Evolutionary conservation across 768 basidiomycete species (phyloP), one percentile per base, ranked within the genome.

Genomic region (Macrocybe gigantea): DNA sequence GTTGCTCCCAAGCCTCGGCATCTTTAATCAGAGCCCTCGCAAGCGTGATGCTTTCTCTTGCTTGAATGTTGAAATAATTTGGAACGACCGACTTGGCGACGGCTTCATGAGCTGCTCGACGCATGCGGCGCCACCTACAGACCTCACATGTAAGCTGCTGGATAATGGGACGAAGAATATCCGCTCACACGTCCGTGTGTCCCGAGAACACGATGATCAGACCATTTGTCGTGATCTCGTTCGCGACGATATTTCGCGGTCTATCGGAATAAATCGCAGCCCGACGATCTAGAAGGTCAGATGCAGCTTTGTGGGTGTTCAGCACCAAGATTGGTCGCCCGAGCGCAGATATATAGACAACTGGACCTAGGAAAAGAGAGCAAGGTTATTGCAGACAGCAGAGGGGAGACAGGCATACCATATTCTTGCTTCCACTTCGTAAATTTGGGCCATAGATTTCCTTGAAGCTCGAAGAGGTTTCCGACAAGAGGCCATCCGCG

Each of bases 261-360:
- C 62, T 46, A 40, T 63, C 61, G 6, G 53, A 54, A 47, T 66
- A 65, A 30, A 59, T 64, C 4, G 33, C 43, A 9, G 58, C 49
- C 6, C 68, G 58, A 11, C 57, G 56, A 14, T 69, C 68, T 13
- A 68, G 50, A 10, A 73, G 53, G 22, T 73, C 71, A 1, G 44
- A 41, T 1, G 64, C 66, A 13, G 60, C 55, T 44, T 59, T 56
- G 41, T 54, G 54, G 11, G 59, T 59, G 52, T 69, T 70, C 6
- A 69, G 36, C 4, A 70, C 49, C 11, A 69, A 7, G 11, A 64
- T 44, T 6, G 48, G 40, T 15, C 55, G 47, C 7, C 63, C 61
- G 38, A 38, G 55, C 9, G 56, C 10, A 22, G 51, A 53, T 30
- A 60, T n/a, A 36, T 44, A 52, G 13, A 59, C 52, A 13, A 56